Evolutionary conservation across 73 alveolate species (phyloP), one percentile per base, ranked within the genome.

Genomic region (Tetrahymena thermophila): DNA sequence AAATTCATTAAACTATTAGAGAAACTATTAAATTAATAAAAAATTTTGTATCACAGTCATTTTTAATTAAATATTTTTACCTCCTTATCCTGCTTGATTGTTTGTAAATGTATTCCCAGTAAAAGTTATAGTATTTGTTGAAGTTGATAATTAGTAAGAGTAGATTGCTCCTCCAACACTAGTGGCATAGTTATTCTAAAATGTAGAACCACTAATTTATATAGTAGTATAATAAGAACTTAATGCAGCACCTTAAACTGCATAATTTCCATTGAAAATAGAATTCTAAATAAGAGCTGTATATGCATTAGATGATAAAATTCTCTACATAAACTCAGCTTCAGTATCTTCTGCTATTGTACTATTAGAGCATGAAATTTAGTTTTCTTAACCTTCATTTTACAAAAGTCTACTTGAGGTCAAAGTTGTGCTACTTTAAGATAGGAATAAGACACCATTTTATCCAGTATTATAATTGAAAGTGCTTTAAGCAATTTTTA

Each of bases 91-190:
- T 8, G 89, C 89, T 71, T 28, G 31, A 25, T 71, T 71, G n/a
- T 71, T 71, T 19, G 89, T 28, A 8, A 71, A 71, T 0, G 89
- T 71, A 19, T 28, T 31, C n/a, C 97, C 97, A 0, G 94, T 43
- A 89, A 94, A 85, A 10, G 95, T 95, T 85, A 85, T 95, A 44
- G 93, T 95, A 31, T 50, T 95, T 35, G 85, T 85, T 31, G 94
- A 95, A 3, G 89, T 71, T 71, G 89, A 71, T 13, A 31, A 31
- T 71, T 71, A 71, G n/a, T 71, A 71, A 10, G 89, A 71, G 11
- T 71, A 71, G 31, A 71, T 71, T 5, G 89, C 89, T 71, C 89
- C 89, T 28, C 89, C 89, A 3, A 71, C 89, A 28, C 89, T 31
- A 10, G 89, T 71, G 13, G 89, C 35, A 25, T 23, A 23, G 37